A percentile compares a stretch with the other conserved stretches of the same genome.
Evolutionary conservation across 2,329 filamentous ascomycete genomes (phyloP).

Genomic region (Tolypocladium inflatum): DNA sequence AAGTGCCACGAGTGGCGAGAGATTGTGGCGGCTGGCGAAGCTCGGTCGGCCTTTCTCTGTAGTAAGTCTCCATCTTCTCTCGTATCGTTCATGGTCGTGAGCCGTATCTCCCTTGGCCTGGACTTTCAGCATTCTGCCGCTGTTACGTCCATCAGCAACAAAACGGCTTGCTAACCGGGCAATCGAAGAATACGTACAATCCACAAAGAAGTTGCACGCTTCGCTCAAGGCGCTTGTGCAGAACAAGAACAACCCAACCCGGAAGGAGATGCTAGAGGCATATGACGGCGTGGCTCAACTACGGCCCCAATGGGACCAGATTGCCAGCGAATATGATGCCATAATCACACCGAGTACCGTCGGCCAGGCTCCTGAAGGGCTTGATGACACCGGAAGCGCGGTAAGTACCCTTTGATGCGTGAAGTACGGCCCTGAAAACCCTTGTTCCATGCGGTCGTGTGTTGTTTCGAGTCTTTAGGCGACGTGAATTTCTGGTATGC

Average conservation of each 20-base stretch:
- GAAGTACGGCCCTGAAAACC: too few species aligned
- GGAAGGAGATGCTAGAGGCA: constrained; percentile 39
- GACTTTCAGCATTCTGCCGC: neutral
- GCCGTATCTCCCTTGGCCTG: neutral
- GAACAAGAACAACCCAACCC: constrained; percentile 30
- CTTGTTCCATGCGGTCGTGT: neutral
- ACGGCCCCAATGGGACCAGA: constrained; percentile 43
- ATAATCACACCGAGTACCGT: constrained; percentile 48
- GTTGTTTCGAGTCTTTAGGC: neutral
- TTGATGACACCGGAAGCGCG: constrained; percentile 42
- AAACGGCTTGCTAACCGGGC: constrained; percentile 45
- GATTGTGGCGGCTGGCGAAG: constrained; percentile 3
- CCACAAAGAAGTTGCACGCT: constrained; percentile 25
- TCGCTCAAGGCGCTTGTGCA: constrained; percentile 41
- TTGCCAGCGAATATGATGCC: constrained; percentile 41
- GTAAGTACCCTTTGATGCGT: neutral
- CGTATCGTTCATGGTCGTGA: accelerated
- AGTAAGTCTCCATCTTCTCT: constrained; percentile 2
- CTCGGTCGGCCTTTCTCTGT: constrained; percentile 6
- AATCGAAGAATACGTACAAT: constrained; percentile 31
- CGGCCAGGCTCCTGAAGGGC: constrained; percentile 49
- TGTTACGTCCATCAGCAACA: neutral
- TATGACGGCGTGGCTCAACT: constrained; percentile 43
- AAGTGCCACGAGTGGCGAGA: constrained; percentile 37
- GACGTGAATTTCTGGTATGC: constrained; percentile 23